phyloP scores from a whole-genome alignment of 2,329 filamentous ascomycete genomes.

The Colletotrichum zoysiae region DNA sequence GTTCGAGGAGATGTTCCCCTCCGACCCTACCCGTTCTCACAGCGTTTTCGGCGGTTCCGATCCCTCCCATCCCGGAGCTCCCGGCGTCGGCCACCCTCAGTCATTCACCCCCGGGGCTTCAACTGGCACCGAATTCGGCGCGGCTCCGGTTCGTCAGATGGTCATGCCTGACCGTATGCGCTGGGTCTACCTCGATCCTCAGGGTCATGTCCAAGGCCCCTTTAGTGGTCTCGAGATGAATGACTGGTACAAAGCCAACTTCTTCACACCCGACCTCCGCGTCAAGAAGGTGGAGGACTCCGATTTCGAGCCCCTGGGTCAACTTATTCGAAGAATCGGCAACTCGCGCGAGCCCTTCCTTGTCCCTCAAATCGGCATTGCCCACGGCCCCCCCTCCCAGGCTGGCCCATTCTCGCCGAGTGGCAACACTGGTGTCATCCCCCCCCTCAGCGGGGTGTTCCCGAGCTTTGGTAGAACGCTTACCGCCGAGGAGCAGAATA shows the following conservation, averaged over 20 bases:
- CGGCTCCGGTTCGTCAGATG: slow-evolving; percentile 85
- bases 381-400: slow-evolving; percentile 77
- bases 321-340: slow-evolving; percentile 93
- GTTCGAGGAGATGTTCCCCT: slow-evolving; percentile 68
- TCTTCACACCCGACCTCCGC: slow-evolving; percentile 93
- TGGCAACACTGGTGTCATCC: slow-evolving; percentile 75
- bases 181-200: slow-evolving; percentile 97
- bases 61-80: slow-evolving; percentile 44
- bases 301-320: slow-evolving; percentile 94
- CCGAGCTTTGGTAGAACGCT: slow-evolving; percentile 96
- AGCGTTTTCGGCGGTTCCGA: slow-evolving; percentile 45
- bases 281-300: slow-evolving; percentile 95
- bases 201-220: slow-evolving; percentile 91
- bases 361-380: slow-evolving; percentile 95
- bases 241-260: slow-evolving; percentile 99
- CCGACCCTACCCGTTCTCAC: slow-evolving; percentile 50
- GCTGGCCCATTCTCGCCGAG: slow-evolving; percentile 62
- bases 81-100: slow-evolving; percentile 44
- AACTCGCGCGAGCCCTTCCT: slow-evolving; percentile 98
- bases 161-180: slow-evolving; percentile 99
- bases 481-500: slow-evolving; percentile 98
- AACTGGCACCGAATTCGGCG: slow-evolving; percentile 48
- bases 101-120: slow-evolving; percentile 44
- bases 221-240: slow-evolving; percentile 99
- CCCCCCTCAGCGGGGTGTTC: slow-evolving; percentile 92